A percentile compares a stretch with the other conserved stretches of the same genome.
Evolutionary conservation across 1,284 basidiomycete genomes (phyloP).

Genomic region (Hemileia vastatrix): DNA sequence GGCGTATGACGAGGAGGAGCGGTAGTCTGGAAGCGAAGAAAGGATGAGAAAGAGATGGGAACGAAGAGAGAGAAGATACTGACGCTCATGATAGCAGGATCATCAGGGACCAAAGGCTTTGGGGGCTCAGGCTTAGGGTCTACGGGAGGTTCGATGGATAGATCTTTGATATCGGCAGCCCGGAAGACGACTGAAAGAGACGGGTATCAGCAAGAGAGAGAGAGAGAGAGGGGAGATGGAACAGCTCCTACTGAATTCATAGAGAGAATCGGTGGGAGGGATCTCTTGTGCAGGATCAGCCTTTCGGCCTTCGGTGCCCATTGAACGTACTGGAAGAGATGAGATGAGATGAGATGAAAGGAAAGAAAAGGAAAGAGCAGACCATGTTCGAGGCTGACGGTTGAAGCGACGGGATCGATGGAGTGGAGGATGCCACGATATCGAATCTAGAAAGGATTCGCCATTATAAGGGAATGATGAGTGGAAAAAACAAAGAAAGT

Average conservation of each 20-base stretch:
- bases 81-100: constrained; percentile 40
- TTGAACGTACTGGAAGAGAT: constrained; percentile 31
- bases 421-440: constrained; percentile 35
- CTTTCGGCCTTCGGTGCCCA: constrained; percentile 39
- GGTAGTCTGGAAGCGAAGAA: constrained; percentile 6
- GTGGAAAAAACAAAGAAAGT: neutral
- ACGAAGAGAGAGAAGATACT: constrained; percentile 2
- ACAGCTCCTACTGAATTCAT: constrained; percentile 36
- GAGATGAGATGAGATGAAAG: neutral
- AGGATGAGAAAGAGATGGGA: neutral
- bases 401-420: constrained; percentile 37
- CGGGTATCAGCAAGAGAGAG: neutral
- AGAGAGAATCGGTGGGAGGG: constrained; percentile 33
- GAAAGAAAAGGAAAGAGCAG: neutral
- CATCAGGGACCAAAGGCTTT: constrained; percentile 24
- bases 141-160: constrained; percentile 35
- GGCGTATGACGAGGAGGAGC: constrained; percentile 12
- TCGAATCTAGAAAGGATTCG: constrained; percentile 5
- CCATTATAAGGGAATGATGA: neutral
- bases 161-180: constrained; percentile 39
- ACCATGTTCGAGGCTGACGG: constrained; percentile 33
- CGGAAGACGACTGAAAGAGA: constrained; percentile 36
- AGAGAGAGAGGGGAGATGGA: neutral
- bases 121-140: constrained; percentile 24
- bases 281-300: constrained; percentile 34